A percentile compares a stretch with the other conserved stretches of the same genome.
phyloP scores from a whole-genome alignment of 176 grass and related monocot genomes.

The Phragmites australis region DNA sequence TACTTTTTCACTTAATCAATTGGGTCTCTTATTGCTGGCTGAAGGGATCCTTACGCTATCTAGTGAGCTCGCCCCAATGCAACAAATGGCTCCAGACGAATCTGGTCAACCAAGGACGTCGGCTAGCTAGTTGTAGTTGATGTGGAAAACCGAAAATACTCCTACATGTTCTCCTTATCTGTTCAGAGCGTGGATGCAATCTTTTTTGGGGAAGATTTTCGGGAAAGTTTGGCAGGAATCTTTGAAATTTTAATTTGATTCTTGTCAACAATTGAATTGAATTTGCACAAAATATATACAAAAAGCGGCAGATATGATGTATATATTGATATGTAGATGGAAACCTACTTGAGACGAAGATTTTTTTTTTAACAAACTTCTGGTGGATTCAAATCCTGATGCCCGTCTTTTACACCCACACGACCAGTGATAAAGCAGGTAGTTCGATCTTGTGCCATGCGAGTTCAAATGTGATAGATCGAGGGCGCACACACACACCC shows the following conservation, averaged over 20 bases:
- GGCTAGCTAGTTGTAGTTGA: neutral
- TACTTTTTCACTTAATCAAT: conserved; percentile 23
- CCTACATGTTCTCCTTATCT: neutral
- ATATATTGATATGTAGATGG: neutral
- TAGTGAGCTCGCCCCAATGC: conserved; percentile 37
- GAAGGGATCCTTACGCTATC: conserved; percentile 80
- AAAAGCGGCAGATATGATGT: neutral
- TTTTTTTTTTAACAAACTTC: too few species aligned
- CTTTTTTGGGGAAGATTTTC: neutral
- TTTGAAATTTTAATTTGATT: neutral
- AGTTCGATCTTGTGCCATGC: too few species aligned
- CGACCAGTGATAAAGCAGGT: neutral
- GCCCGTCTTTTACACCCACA: neutral
- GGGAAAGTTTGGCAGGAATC: neutral
- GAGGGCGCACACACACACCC: too few species aligned
- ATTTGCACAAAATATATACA: neutral
- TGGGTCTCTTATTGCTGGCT: conserved; percentile 32
- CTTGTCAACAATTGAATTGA: neutral
- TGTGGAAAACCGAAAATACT: neutral
- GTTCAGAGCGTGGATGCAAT: neutral
- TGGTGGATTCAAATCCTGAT: neutral
- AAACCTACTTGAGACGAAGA: neutral
- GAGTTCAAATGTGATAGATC: too few species aligned
- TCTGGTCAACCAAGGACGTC: conserved; percentile 54
- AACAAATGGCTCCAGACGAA: conserved; percentile 30